Conservation (phyloP, 2,329 filamentous ascomycete species). For the Aspergillus sp. region DNA sequence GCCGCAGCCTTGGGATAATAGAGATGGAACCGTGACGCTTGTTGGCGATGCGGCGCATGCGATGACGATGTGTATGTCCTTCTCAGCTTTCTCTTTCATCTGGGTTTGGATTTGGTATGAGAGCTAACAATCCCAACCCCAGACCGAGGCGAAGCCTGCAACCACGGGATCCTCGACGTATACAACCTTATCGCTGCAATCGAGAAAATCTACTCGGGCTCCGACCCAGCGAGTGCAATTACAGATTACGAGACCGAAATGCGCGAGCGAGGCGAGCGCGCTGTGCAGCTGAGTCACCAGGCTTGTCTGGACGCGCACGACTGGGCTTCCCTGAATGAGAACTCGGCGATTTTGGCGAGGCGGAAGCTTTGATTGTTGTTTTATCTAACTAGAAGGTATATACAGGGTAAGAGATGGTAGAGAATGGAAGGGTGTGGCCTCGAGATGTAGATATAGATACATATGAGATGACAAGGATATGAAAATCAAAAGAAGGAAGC, state of each 20-base stretch:
- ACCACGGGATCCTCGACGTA: slow-evolving; percentile 38
- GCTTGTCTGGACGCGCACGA: slow-evolving; percentile 23
- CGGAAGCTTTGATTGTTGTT: background rate
- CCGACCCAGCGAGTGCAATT: slow-evolving; percentile 22
- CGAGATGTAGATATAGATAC: background rate
- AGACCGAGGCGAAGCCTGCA: slow-evolving; percentile 40
- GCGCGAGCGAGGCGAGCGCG: slow-evolving; percentile 32
- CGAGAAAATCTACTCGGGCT: slow-evolving; percentile 18
- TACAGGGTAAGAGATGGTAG: background rate
- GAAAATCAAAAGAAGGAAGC: background rate
- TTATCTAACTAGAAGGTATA: background rate
- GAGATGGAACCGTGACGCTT: slow-evolving; percentile 33
- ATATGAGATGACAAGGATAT: background rate
- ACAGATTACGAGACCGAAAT: slow-evolving; percentile 38
- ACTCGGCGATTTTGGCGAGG: slow-evolving; percentile 1
- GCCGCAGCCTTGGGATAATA: slow-evolving; percentile 37
- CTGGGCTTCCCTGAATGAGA: background rate
- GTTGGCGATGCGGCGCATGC: slow-evolving; percentile 40
- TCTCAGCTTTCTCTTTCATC: background rate
- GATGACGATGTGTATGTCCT: slow-evolving; percentile 38
- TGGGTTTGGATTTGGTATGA: background rate
- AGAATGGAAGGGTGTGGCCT: background rate
- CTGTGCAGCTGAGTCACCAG: slow-evolving; percentile 39
- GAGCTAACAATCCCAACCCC: background rate
- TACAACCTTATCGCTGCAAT: slow-evolving; percentile 27